A percentile compares a stretch with the other conserved stretches of the same genome.
Evolutionary conservation across 1,139 yeast genomes (phyloP).

Genomic region (Protomyces inundatus): DNA sequence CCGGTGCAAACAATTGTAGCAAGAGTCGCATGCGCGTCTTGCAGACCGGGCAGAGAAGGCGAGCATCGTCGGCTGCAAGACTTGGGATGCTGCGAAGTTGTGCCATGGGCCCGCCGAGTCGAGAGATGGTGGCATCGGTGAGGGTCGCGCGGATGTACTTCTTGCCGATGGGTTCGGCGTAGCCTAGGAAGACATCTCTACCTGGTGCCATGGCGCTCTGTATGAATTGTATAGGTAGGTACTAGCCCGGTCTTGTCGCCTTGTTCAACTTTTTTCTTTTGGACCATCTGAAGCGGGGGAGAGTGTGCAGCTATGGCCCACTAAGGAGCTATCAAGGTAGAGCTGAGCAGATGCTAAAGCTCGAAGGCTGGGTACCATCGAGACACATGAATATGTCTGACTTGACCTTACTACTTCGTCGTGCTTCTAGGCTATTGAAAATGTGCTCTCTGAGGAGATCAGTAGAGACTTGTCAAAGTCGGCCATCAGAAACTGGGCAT

Average conservation of each 20-base stretch:
- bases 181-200: slow-evolving; percentile 10
- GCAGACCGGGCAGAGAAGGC: slow-evolving; percentile 4
- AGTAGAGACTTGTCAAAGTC: too few species aligned
- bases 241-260: not conserved
- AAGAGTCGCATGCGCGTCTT: slow-evolving; percentile 14
- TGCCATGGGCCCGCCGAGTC: slow-evolving; percentile 26
- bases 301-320: too few species aligned
- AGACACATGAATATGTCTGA: too few species aligned
- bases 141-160: slow-evolving; percentile 8
- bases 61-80: not conserved
- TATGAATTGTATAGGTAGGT: too few species aligned
- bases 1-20: slow-evolving; percentile 25
- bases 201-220: not conserved
- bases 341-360: too few species aligned
- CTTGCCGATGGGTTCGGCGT: slow-evolving; percentile 12
- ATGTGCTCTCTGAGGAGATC: too few species aligned
- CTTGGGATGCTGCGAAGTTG: not conserved
- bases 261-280: not conserved
- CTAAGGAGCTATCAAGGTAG: too few species aligned
- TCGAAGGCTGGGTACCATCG: too few species aligned
- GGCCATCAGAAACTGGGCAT: too few species aligned
- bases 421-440: too few species aligned
- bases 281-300: not conserved
- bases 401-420: too few species aligned
- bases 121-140: slow-evolving; percentile 9